These are phyloP conservation scores for Rubroshorea leprosula DNA, from an alignment of 345 rosid species.

Conservation along the genomic window DNA sequence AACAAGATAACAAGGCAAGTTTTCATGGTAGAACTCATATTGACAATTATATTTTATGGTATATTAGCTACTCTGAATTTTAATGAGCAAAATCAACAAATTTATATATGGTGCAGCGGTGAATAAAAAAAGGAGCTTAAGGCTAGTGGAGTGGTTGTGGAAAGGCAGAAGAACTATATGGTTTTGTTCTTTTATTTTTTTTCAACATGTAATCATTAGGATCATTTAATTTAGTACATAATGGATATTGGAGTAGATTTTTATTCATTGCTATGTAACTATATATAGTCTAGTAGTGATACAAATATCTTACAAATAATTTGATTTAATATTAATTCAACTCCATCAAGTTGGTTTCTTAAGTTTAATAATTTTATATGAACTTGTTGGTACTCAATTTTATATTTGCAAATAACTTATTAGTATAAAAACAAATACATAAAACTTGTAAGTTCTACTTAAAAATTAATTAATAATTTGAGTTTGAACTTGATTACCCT, in stretches of 20 bases:
- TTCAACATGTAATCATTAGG: conserved; percentile 25
- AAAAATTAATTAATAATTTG: too few relatives aligned
- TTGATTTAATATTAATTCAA: too few relatives aligned
- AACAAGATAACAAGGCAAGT: conserved; percentile 17
- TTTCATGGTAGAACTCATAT: conserved; percentile 22
- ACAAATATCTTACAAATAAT: too few relatives aligned
- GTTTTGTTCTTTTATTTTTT: not conserved
- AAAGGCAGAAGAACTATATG: conserved; percentile 21
- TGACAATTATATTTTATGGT: not conserved
- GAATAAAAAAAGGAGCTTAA: not conserved
- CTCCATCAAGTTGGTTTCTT: too few relatives aligned
- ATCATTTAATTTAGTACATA: not conserved
- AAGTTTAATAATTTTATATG: too few relatives aligned
- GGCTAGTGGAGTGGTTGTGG: conserved; percentile 42
- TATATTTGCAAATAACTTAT: too few relatives aligned
- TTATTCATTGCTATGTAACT: too few relatives aligned
- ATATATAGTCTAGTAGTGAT: too few relatives aligned
- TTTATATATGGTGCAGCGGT: not conserved
- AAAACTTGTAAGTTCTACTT: too few relatives aligned
- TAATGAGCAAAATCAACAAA: not conserved
- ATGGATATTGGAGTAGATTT: too few relatives aligned
- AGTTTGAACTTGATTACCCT: too few relatives aligned
- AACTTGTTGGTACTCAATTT: too few relatives aligned
- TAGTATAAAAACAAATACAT: not conserved
- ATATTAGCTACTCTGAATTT: not conserved